phyloP scores from a whole-genome alignment of 148 eudicot genomes.

The Diospyros lotus region DNA sequence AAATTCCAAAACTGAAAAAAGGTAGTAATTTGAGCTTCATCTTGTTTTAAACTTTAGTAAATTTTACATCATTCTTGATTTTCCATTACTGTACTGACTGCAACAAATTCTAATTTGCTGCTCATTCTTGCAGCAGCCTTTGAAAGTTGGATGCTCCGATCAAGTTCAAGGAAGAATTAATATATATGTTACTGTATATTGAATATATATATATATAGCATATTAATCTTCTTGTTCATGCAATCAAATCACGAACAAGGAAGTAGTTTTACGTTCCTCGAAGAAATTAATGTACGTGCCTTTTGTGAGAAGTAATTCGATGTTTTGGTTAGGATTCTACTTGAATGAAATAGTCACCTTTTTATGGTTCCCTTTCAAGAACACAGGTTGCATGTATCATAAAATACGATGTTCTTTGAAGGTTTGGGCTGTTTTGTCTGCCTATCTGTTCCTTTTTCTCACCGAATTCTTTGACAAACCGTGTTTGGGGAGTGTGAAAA shows the following conservation, averaged over 20 bases:
- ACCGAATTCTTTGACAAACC: constrained; percentile 19
- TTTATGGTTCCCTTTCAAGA: background rate
- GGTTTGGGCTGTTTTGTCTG: background rate
- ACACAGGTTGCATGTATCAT: background rate
- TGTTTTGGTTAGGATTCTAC: too few species aligned
- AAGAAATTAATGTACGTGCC: background rate
- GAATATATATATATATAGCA: too few species aligned
- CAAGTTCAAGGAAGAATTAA: too few species aligned
- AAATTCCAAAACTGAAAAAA: too few species aligned
- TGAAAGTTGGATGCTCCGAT: too few species aligned
- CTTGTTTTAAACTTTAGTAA: too few species aligned
- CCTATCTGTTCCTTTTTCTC: background rate
- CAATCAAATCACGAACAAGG: background rate
- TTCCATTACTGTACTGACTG: too few species aligned
- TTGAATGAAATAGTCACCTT: background rate
- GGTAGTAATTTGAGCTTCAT: too few species aligned
- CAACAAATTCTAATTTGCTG: too few species aligned
- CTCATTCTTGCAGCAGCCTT: too few species aligned
- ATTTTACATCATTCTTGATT: too few species aligned
- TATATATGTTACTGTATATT: too few species aligned
- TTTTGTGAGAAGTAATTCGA: background rate
- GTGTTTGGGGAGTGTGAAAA: constrained; percentile 12
- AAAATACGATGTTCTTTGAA: background rate
- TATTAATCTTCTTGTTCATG: background rate
- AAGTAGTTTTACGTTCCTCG: background rate